Evolutionary conservation across 1,284 basidiomycete genomes (phyloP), one percentile per base, ranked within the genome.

Genomic region (Cutaneotrichosporon daszewskae): DNA sequence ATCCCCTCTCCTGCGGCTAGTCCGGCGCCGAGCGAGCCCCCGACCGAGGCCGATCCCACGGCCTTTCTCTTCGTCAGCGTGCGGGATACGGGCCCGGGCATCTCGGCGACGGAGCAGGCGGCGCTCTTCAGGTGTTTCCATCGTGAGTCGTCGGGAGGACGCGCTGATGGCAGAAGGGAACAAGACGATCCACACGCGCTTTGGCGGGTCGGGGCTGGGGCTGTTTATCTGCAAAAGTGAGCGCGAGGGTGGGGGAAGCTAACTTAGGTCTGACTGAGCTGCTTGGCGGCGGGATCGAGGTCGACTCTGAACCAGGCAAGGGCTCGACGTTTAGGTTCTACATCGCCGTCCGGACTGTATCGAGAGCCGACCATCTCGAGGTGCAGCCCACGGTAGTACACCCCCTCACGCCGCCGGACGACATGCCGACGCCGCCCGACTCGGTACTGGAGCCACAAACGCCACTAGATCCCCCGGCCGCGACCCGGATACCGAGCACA

Each of bases 301-400:
- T 62, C 29, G 43, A 48, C 12, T 55, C 52, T 29, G 34, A 55
- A 26, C 37, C 58, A 1, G 60, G 56, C 2, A 29, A 49, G n/a
- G 62, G 62, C 13, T 54, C 50, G 47, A 89, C 57, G 6, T 69
- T 69, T 57, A 55, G 59, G 9, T 66, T 69, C 49, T 69, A 54
- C 50, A 57, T 68, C 34, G 37, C 37, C 29, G 57, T 64, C 3
- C 27, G 12, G 3, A 24, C 28, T 6, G 28, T 20, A 22, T 20
- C 17, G 2, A 0, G 24, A 6, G 12, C 37, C 37, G 11, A 27
- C 9, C 26, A 27, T 27, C 18, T n/a, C 34, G 4, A 14, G 17
- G 18, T 20, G 14, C 29, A 14, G 12, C 17, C 12, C 38, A 42
- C 38, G 36, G n/a, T n/a, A n/a, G n/a, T n/a, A n/a, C n/a, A n/a